Percentiles rank a stretch among this genome's conserved stretches.
Evolutionary conservation across 805 yeast genomes (phyloP).

Genomic region (Kodamaea leandrae): DNA sequence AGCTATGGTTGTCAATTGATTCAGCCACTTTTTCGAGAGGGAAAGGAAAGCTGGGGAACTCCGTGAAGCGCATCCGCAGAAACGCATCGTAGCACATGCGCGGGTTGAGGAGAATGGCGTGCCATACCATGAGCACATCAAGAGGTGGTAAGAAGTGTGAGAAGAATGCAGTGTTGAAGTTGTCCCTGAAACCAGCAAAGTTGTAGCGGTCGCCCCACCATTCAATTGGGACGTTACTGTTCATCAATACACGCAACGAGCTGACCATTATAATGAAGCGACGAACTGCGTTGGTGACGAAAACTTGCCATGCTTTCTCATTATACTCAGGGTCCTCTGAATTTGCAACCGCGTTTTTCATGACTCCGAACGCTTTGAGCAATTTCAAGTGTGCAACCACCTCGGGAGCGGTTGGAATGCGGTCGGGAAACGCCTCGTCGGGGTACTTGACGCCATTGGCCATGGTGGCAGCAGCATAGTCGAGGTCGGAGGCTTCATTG

Average conservation of each 20-base stretch:
- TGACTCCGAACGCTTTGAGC: slow-evolving; percentile 20
- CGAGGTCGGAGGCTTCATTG: too few species aligned
- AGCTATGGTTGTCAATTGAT: slow-evolving; percentile 13
- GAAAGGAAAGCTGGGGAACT: slow-evolving; percentile 18
- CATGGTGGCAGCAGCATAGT: too few species aligned
- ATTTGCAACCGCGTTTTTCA: slow-evolving; percentile 14
- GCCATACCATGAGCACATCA: slow-evolving; percentile 26
- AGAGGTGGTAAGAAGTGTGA: slow-evolving; percentile 20
- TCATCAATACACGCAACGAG: too few species aligned
- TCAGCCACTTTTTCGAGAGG: slow-evolving; percentile 17
- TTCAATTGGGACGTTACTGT: too few species aligned
- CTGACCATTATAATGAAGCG: slow-evolving; percentile 21
- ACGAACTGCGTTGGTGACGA: slow-evolving; percentile 22
- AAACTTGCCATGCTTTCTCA: slow-evolving; percentile 22
- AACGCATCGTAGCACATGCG: slow-evolving; percentile 16
- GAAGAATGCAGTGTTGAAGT: background rate
- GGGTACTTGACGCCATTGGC: too few species aligned
- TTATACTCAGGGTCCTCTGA: slow-evolving; percentile 3
- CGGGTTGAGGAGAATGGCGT: slow-evolving; percentile 21
- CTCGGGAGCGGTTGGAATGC: too few species aligned
- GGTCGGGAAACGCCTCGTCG: too few species aligned
- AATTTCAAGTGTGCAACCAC: slow-evolving; percentile 23
- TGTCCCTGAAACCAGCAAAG: background rate
- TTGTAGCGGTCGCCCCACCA: background rate
- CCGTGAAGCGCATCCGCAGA: slow-evolving; percentile 14